phyloP scores from a whole-genome alignment of 768 basidiomycete genomes.

The Amanita pallidorosea region DNA sequence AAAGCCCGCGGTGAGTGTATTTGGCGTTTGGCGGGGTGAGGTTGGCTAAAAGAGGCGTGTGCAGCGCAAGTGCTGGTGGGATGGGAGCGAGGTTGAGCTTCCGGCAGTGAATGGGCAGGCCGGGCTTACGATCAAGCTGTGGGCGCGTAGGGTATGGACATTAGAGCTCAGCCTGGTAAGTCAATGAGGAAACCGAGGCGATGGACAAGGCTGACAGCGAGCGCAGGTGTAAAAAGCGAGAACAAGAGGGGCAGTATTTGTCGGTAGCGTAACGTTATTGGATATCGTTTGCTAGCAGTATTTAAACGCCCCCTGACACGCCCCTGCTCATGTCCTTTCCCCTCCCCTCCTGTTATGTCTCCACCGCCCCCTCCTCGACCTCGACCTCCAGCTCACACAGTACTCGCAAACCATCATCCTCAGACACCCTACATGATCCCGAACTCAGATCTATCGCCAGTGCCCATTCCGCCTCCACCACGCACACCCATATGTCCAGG shows the following conservation, averaged over 20 bases:
- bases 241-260: background rate
- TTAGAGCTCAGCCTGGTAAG: slow-evolving; percentile 88
- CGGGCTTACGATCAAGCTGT: slow-evolving; percentile 67
- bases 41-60: slow-evolving; percentile 6
- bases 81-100: slow-evolving; percentile 85
- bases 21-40: slow-evolving; percentile 1
- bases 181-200: background rate
- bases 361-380: slow-evolving; percentile 10
- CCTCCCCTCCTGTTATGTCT: slow-evolving; percentile 6
- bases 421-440: background rate
- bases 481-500: background rate
- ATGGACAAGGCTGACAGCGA: background rate
- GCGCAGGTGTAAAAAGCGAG: background rate
- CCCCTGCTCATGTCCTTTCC: slow-evolving; percentile 5
- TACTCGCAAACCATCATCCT: too few relatives aligned
- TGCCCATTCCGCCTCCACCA: background rate
- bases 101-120: slow-evolving; percentile 42
- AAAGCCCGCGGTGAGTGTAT: slow-evolving; percentile 89
- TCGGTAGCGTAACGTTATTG: background rate
- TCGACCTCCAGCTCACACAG: slow-evolving; percentile 6
- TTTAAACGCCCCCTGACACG: slow-evolving; percentile 9
- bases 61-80: slow-evolving; percentile 99
- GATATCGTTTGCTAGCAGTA: background rate
- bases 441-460: slow-evolving; percentile 5
- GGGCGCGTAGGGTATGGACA: slow-evolving; percentile 98